Percentiles rank a stretch among this genome's conserved stretches.
Evolutionary conservation across 106 monocot species (phyloP).

Genomic region (Dendrobium officinale): DNA sequence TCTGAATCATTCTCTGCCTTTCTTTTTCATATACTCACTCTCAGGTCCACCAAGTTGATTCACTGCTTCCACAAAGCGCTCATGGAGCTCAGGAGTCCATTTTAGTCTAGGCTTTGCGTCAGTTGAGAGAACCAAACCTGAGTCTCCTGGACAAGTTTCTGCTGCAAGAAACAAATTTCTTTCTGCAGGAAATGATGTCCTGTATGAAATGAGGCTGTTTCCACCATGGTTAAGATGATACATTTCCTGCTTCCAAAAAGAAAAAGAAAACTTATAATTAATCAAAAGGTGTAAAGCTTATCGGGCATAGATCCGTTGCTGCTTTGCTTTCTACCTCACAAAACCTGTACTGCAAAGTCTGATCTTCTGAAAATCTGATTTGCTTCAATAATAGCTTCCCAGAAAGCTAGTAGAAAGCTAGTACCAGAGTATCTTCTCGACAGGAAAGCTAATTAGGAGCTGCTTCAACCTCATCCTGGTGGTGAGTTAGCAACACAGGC

Average conservation of each 20-base stretch:
- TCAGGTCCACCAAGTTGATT: slow-evolving; percentile 21
- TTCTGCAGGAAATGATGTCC: slow-evolving; percentile 32
- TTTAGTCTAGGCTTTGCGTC: slow-evolving; percentile 26
- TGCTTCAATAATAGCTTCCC: neutral
- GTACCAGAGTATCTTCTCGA: neutral
- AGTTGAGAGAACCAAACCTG: slow-evolving; percentile 75
- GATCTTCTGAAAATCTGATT: neutral
- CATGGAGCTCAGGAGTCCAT: slow-evolving; percentile 19
- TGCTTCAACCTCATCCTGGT: neutral
- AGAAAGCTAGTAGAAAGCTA: neutral
- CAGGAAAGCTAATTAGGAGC: neutral
- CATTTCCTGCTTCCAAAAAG: neutral
- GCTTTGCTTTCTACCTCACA: neutral
- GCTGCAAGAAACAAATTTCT: slow-evolving; percentile 40
- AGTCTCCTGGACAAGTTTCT: slow-evolving; percentile 27
- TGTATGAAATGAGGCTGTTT: slow-evolving; percentile 33
- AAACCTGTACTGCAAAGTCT: neutral
- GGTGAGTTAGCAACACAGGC: neutral
- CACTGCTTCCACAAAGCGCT: slow-evolving; percentile 17
- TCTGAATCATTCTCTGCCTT: neutral
- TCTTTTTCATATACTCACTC: slow-evolving; percentile 19
- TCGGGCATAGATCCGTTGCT: neutral
- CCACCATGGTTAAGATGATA: slow-evolving; percentile 15
- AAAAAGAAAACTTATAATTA: neutral
- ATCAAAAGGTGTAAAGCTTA: neutral